phyloP scores from a whole-genome alignment of 2,329 filamentous ascomycete genomes.

The Beauveria medogensis region DNA sequence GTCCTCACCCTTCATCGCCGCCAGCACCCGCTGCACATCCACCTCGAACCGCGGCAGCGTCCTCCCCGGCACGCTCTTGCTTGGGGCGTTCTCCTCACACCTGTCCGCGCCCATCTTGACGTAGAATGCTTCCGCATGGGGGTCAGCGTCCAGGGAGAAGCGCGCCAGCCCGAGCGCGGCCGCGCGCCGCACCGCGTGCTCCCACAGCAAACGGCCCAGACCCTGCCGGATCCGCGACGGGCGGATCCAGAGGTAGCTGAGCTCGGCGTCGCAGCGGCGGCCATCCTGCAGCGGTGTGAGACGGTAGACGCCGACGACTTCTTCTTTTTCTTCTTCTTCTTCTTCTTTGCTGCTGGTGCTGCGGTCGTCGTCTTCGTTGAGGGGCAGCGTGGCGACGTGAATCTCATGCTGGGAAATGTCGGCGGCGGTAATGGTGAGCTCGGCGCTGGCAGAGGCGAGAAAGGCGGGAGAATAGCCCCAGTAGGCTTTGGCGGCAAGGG shows the following conservation, averaged over 20 bases:
- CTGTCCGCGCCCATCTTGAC: not conserved
- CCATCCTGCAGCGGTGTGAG: not conserved
- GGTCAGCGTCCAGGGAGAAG: not conserved
- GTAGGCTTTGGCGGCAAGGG: conserved; percentile 3
- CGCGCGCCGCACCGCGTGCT: not conserved
- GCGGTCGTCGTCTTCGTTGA: not conserved
- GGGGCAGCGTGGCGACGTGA: not conserved
- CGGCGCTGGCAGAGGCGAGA: not conserved
- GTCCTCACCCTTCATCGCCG: not conserved
- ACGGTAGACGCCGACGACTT: not conserved
- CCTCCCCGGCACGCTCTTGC: not conserved
- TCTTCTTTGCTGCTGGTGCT: not conserved
- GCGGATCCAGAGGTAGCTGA: conserved; percentile 2
- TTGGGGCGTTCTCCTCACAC: not conserved
- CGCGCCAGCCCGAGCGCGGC: not conserved
- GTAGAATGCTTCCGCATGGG: conserved; percentile 5
- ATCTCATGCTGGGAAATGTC: not conserved
- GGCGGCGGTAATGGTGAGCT: not conserved
- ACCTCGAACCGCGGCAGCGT: not conserved
- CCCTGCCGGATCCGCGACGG: not conserved
- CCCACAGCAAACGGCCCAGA: conserved; percentile 1
- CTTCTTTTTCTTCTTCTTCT: not conserved
- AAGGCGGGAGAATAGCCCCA: conserved; percentile 1
- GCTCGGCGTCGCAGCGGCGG: not conserved
- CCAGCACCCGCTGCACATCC: not conserved